These are phyloP conservation scores for Solanum lignicaule DNA, from an alignment of 257 asterid genomes.

Conservation along the genomic window DNA sequence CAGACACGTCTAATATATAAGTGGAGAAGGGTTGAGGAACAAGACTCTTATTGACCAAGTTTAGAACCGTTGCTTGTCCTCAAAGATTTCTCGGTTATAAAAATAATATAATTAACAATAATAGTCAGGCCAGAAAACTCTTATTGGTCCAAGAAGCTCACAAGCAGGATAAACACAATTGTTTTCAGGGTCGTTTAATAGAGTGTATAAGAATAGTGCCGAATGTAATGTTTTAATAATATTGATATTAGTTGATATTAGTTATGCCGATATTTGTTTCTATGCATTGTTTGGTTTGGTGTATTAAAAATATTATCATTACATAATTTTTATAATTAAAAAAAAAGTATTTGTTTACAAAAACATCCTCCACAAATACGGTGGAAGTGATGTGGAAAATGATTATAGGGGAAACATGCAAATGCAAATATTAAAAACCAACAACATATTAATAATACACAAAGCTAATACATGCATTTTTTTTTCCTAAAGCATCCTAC, in stretches of 20 bases:
- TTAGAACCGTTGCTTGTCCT: not conserved
- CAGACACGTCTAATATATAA: not conserved
- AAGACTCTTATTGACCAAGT: not conserved
- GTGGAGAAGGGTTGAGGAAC: not conserved
- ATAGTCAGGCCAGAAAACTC: not conserved
- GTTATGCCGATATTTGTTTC: not conserved
- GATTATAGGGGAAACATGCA: not conserved
- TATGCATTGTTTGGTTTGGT: no score
- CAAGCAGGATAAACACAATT: not conserved
- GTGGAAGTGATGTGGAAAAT: not conserved
- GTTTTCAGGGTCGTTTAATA: not conserved
- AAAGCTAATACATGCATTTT: not conserved
- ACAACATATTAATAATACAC: not conserved
- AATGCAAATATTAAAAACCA: not conserved
- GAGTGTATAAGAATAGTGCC: no score
- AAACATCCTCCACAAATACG: not conserved
- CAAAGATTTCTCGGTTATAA: not conserved
- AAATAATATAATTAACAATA: not conserved
- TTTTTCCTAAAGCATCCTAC: not conserved
- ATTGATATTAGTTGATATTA: not conserved
- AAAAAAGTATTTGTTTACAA: not conserved
- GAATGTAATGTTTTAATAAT: no score
- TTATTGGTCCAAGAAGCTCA: not conserved
- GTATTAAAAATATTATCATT: not conserved
- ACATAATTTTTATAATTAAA: not conserved